Conservation (phyloP, 2,329 filamentous ascomycete genomes). For the Cytospora piceae region DNA sequence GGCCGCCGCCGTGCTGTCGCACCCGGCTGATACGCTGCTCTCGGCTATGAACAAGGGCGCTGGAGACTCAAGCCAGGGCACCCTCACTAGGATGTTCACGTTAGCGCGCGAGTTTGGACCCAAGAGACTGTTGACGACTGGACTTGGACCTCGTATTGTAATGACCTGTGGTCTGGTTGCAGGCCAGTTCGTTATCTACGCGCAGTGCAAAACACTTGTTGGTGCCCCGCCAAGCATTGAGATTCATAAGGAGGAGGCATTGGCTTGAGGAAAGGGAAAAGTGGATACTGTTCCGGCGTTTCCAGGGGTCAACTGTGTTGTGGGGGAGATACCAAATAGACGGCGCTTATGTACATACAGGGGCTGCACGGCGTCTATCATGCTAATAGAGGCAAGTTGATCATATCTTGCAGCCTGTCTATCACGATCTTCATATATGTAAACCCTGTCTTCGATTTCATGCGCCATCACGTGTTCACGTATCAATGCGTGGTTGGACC, state of each 20-base stretch:
- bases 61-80: conserved; percentile 51
- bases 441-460: too few relatives aligned
- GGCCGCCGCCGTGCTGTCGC: conserved; percentile 84
- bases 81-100: conserved; percentile 55
- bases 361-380: not conserved
- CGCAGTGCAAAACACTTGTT: conserved; percentile 57
- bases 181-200: conserved; percentile 59
- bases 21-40: conserved; percentile 74
- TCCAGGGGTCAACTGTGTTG: not conserved
- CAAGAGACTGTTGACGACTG: conserved; percentile 50
- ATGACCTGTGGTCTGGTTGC: conserved; percentile 59
- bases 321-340: not conserved
- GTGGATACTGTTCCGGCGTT: conserved; percentile 16
- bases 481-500: too few relatives aligned
- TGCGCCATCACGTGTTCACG: too few relatives aligned
- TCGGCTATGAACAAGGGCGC: conserved; percentile 61
- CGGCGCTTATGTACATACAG: not conserved
- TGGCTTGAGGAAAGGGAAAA: conserved; percentile 14
- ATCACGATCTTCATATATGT: too few relatives aligned
- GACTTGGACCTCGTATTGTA: conserved; percentile 54
- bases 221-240: conserved; percentile 56
- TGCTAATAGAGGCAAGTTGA: too few relatives aligned
- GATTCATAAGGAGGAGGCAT: conserved; percentile 52
- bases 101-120: conserved; percentile 57
- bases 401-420: too few relatives aligned